Percentiles rank a stretch among this genome's conserved stretches.
These are phyloP conservation scores for Amanita phalloides DNA, from an alignment of 768 basidiomycete genomes.

Conservation along the genomic window DNA sequence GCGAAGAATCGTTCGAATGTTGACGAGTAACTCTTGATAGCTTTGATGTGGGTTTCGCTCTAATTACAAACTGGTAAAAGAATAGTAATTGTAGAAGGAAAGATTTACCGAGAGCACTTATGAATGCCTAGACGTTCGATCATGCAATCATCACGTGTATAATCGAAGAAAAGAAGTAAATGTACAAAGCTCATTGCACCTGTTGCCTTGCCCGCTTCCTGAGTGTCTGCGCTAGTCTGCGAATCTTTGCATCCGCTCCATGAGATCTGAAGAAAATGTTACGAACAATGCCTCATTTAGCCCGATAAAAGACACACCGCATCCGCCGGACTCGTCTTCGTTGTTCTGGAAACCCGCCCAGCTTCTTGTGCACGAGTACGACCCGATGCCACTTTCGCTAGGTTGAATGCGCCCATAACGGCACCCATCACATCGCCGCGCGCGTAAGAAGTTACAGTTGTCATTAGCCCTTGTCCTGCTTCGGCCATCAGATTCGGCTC, in stretches of 20 bases:
- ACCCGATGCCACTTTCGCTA: constrained; percentile 71
- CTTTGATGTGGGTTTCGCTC: constrained; percentile 24
- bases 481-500: constrained; percentile 85
- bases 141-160: neutral
- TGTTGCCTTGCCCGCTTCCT: constrained; percentile 52
- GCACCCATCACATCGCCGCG: constrained; percentile 75
- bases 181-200: constrained; percentile 76
- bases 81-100: neutral
- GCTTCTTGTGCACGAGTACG: constrained; percentile 60
- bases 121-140: constrained; percentile 35
- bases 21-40: constrained; percentile 31
- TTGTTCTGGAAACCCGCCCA: constrained; percentile 43
- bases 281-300: constrained; percentile 1
- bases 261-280: constrained; percentile 42
- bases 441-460: constrained; percentile 67
- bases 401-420: constrained; percentile 57
- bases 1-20: constrained; percentile 26
- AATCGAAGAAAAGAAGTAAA: constrained; percentile 5
- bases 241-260: constrained; percentile 77
- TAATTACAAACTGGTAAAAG: neutral
- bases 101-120: constrained; percentile 37
- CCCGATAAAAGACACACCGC: constrained; percentile 40
- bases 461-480: constrained; percentile 80
- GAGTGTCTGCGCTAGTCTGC: constrained; percentile 74
- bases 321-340: constrained; percentile 76